Percentiles rank a stretch among this genome's conserved stretches.
Evolutionary conservation across 2,329 filamentous ascomycete species (phyloP).

Genomic region (Xylariaceae sp.): DNA sequence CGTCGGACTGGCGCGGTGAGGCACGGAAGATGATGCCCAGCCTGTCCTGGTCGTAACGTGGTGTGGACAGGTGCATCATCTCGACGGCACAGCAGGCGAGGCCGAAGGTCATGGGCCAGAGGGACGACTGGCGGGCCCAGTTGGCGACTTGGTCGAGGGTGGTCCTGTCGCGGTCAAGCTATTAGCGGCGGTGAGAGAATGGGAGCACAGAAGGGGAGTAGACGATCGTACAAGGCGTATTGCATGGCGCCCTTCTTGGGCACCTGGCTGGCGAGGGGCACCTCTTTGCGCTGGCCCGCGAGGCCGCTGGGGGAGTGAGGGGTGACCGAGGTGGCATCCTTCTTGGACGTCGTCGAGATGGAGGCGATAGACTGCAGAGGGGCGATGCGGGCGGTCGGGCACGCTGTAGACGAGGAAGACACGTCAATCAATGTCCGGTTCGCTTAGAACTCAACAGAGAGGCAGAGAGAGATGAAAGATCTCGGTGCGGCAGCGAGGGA

Average conservation of each 20-base stretch:
- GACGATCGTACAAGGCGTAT: constrained; percentile 71
- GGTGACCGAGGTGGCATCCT: constrained; percentile 57
- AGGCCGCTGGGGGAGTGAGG: constrained; percentile 55
- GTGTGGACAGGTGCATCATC: constrained; percentile 90
- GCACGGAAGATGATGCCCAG: constrained; percentile 89
- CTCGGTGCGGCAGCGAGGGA: no score
- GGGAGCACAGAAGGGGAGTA: not conserved
- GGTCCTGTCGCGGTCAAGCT: constrained; percentile 48
- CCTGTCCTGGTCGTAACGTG: constrained; percentile 85
- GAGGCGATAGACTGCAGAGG: constrained; percentile 62
- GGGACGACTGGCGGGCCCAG: constrained; percentile 79
- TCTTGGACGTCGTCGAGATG: constrained; percentile 64
- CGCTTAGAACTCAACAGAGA: not conserved
- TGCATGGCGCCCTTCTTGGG: constrained; percentile 76
- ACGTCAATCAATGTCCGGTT: constrained; percentile 24
- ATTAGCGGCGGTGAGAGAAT: no score
- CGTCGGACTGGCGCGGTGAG: constrained; percentile 81
- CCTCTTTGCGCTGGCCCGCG: constrained; percentile 63
- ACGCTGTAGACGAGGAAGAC: constrained; percentile 47
- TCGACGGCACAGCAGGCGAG: constrained; percentile 87
- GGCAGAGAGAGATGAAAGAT: no score
- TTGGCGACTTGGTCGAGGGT: constrained; percentile 77
- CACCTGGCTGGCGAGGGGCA: constrained; percentile 75
- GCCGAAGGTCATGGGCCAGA: constrained; percentile 88
- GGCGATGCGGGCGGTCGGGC: constrained; percentile 63